A percentile compares a stretch with the other conserved stretches of the same genome.
phyloP scores from a whole-genome alignment of 163 green algal species.

The Scenedesmus sp. region DNA sequence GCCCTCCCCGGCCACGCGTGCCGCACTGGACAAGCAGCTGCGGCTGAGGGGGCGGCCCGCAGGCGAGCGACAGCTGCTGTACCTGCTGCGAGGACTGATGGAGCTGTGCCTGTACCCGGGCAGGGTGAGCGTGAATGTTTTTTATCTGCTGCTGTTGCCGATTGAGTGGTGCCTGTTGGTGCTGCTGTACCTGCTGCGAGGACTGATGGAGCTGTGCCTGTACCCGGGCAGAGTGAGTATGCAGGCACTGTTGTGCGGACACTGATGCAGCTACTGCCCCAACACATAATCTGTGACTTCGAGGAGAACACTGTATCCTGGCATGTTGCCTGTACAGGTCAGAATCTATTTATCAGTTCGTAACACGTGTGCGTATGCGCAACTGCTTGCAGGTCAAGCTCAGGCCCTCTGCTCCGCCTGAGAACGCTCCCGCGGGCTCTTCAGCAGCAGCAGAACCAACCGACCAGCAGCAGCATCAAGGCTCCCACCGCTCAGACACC shows the following conservation, averaged over 20 bases:
- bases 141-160: neutral
- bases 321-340: neutral
- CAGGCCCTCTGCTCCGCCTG: no score
- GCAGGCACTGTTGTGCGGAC: no score
- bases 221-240: conserved; percentile 54
- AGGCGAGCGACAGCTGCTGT: conserved; percentile 43
- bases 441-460: neutral
- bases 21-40: conserved; percentile 50
- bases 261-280: no score
- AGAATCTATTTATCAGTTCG: neutral
- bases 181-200: conserved; percentile 45
- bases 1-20: conserved; percentile 29
- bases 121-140: neutral
- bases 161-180: neutral
- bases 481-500: neutral
- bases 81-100: conserved; percentile 61
- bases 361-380: neutral
- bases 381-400: neutral
- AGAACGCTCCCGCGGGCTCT: neutral
- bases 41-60: conserved; percentile 10
- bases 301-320: no score
- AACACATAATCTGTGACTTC: no score
- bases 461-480: neutral
- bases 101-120: conserved; percentile 68
- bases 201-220: neutral